Evolutionary conservation across 1,139 yeast species (phyloP).

Genomic region (Pichiaceae sp.): DNA sequence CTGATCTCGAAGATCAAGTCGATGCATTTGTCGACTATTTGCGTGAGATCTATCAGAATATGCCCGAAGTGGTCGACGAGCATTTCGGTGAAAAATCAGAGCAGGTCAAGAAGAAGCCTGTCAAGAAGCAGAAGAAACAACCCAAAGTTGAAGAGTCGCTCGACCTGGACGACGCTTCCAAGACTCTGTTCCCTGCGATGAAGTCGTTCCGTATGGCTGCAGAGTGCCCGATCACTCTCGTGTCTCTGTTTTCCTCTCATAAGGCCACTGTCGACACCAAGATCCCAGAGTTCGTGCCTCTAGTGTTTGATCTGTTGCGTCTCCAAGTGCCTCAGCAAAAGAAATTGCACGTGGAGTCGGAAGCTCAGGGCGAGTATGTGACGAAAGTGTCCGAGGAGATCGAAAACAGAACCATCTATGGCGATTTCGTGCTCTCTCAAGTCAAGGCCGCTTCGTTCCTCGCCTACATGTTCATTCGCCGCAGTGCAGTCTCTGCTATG

Average conservation of each 20-base stretch:
- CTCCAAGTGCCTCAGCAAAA: conserved; percentile 73
- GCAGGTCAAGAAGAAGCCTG: neutral
- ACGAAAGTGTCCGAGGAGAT: conserved; percentile 60
- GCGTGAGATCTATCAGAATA: conserved; percentile 68
- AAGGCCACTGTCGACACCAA: conserved; percentile 66
- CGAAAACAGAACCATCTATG: conserved; percentile 68
- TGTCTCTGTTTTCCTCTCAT: conserved; percentile 80
- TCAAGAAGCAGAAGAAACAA: neutral
- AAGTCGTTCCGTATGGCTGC: conserved; percentile 84
- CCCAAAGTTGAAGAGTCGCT: neutral
- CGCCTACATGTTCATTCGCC: conserved; percentile 85
- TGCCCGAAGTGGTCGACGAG: conserved; percentile 61
- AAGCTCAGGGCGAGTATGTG: conserved; percentile 43
- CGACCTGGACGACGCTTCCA: conserved; percentile 23
- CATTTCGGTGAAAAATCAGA: conserved; percentile 16
- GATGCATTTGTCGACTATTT: conserved; percentile 74
- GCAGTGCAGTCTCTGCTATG: conserved; percentile 62
- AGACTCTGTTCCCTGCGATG: conserved; percentile 49
- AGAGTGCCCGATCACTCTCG: conserved; percentile 97
- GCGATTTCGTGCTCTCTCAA: conserved; percentile 90
- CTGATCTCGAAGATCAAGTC: conserved; percentile 60
- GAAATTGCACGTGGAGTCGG: conserved; percentile 56
- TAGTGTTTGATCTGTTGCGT: conserved; percentile 65
- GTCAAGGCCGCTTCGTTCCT: conserved; percentile 94
- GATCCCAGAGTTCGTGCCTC: conserved; percentile 72